Evolutionary conservation across 2,329 filamentous ascomycete genomes (phyloP), one percentile per base, ranked within the genome.

Genomic region (Clarireedia sp.): DNA sequence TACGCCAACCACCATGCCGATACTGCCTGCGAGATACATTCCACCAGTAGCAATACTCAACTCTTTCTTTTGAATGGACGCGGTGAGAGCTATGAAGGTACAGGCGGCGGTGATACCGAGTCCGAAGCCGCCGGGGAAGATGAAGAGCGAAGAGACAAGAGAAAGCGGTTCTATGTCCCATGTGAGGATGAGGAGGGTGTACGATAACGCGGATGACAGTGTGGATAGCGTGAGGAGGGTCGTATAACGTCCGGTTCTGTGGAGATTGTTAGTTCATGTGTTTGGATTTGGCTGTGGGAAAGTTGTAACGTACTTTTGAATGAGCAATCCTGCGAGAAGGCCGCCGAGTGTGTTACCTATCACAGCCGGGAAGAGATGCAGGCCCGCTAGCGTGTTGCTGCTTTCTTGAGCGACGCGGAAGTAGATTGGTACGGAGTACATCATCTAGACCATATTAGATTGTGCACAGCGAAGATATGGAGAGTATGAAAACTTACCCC

Each of bases 401-500:
- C 76, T 77, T 0, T 74, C 71, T 5, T 77, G 71, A 0, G 83
- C 84, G 1, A 85, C 78, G 56, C 86, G 81, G 60, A 89, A 89
- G 69, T 89, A 89, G 0, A 89, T 68, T 0, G 86, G 86, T 0
- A 88, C 77, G 0, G 78, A 77, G 53, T 82, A 84, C 79, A 87
- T 83, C 65, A 83, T 73, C 69, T 75, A 57, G 47, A 14, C 10
- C 5, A 38, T 40, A n/a, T 61, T 21, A 37, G 36, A 33, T 38
- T 16, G 16, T 19, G 6, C 29, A 26, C 6, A 40, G 17, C 17
- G 33, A 46, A 29, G 9, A 48, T 36, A 41, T 9, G 10, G 17
- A 38, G 6, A 58, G 58, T 9, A 2, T 66, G 54, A 37, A 37
- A 47, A 67, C 74, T 62, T 63, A 82, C 76, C 1, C 75, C 78